These are phyloP conservation scores for Alternaria consortialis DNA, from an alignment of 2,329 filamentous ascomycete genomes.

Conservation along the genomic window DNA sequence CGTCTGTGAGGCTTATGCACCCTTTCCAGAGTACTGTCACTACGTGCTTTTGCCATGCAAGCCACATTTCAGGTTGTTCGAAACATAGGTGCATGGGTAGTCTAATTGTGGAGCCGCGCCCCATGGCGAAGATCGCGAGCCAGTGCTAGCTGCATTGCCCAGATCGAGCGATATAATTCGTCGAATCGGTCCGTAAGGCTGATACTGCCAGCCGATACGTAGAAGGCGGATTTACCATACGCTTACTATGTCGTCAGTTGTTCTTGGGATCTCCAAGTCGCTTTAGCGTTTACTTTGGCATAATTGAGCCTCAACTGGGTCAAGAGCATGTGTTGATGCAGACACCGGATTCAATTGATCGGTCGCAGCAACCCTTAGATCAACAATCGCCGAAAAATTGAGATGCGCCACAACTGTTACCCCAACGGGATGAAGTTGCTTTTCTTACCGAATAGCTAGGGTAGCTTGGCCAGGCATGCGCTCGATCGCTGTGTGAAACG, in stretches of 20 bases:
- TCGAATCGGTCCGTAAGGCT: not conserved
- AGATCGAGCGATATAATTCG: not conserved
- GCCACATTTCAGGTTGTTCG: not conserved
- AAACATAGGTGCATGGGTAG: not conserved
- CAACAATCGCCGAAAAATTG: not conserved
- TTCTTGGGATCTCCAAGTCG: not conserved
- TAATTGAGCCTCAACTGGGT: not conserved
- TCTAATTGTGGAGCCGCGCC: not conserved
- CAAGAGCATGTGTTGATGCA: not conserved
- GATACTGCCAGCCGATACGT: not conserved
- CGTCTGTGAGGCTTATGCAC: conserved; percentile 4
- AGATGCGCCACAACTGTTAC: not conserved
- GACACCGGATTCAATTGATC: not conserved
- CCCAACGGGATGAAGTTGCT: not conserved
- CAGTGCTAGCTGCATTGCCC: not conserved
- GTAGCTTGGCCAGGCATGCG: not conserved
- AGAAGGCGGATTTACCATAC: not conserved
- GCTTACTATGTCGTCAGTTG: not conserved
- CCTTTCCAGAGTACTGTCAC: not conserved
- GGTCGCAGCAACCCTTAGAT: not conserved
- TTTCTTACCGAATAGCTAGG: not conserved
- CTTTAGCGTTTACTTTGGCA: not conserved
- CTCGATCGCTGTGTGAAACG: not conserved
- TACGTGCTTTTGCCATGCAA: not conserved
- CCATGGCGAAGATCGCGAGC: not conserved